These are phyloP conservation scores for Russula sp. DNA, from an alignment of 768 basidiomycete species.

Conservation along the genomic window DNA sequence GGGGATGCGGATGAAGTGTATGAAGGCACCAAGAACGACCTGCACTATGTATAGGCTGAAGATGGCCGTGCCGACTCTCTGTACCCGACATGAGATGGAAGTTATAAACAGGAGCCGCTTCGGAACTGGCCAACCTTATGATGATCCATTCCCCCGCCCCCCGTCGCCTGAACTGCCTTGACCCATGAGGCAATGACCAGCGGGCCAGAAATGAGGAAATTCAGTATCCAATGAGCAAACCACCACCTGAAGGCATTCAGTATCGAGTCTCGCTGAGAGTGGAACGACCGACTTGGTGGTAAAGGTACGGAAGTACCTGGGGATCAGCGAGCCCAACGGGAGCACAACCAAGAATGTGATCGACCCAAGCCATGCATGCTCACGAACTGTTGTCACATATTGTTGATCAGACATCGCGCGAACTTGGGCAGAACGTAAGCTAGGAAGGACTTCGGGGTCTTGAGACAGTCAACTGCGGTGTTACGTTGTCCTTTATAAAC, in stretches of 20 bases:
- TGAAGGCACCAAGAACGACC: slow-evolving; percentile 23
- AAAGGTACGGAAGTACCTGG: slow-evolving; percentile 27
- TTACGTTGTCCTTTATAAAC: background rate
- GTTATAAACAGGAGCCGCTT: background rate
- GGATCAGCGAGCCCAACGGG: slow-evolving; percentile 26
- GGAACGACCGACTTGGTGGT: slow-evolving; percentile 8
- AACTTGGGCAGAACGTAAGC: background rate
- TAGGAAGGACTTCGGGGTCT: background rate
- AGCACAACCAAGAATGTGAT: slow-evolving; percentile 27
- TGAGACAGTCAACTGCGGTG: background rate
- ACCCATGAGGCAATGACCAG: slow-evolving; percentile 27
- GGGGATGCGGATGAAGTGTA: slow-evolving; percentile 26
- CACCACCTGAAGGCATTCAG: slow-evolving; percentile 25
- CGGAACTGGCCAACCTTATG: slow-evolving; percentile 23
- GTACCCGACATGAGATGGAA: background rate
- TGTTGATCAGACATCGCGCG: background rate
- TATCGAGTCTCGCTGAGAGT: background rate
- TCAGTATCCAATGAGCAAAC: slow-evolving; percentile 26
- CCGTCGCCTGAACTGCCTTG: slow-evolving; percentile 19
- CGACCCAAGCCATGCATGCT: slow-evolving; percentile 26
- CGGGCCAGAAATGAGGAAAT: slow-evolving; percentile 25
- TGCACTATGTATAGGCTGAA: slow-evolving; percentile 25
- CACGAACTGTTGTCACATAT: slow-evolving; percentile 8
- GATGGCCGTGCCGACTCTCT: slow-evolving; percentile 28
- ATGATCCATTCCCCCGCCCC: slow-evolving; percentile 1